phyloP scores from a whole-genome alignment of 106 monocot species.

The Platanthera zijinensis region DNA sequence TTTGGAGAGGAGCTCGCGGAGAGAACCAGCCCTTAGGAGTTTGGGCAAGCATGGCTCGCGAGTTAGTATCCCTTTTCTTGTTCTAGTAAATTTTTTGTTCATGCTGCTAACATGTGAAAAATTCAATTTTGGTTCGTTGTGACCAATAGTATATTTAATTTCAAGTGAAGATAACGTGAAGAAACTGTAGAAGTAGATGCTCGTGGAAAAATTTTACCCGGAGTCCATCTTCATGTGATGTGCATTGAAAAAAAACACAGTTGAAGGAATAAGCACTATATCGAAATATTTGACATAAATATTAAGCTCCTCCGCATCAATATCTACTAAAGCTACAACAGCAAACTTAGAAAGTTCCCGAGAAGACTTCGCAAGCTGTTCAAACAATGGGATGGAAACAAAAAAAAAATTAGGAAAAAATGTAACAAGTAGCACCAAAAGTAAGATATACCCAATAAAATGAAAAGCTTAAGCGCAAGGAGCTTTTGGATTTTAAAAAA shows the following conservation, averaged over 20 bases:
- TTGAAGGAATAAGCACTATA: conserved; percentile 69
- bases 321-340: conserved; percentile 59
- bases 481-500: neutral
- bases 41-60: too few relatives aligned
- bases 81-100: too few relatives aligned
- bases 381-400: neutral
- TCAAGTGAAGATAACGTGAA: neutral
- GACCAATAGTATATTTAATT: neutral
- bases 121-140: too few relatives aligned
- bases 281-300: conserved; percentile 86
- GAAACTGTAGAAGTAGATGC: neutral
- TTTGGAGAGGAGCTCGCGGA: too few relatives aligned
- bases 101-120: too few relatives aligned
- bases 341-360: conserved; percentile 71
- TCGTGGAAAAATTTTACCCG: conserved; percentile 36
- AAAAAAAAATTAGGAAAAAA: neutral
- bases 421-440: neutral
- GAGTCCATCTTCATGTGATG: conserved; percentile 99
- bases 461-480: neutral
- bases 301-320: conserved; percentile 67
- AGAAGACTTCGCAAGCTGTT: conserved; percentile 59
- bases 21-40: too few relatives aligned
- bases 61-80: too few relatives aligned
- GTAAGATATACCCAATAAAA: neutral
- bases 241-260: conserved; percentile 95